Evolutionary conservation across 2,329 filamentous ascomycete genomes (phyloP).

Genomic region (Calonectria crousiana): DNA sequence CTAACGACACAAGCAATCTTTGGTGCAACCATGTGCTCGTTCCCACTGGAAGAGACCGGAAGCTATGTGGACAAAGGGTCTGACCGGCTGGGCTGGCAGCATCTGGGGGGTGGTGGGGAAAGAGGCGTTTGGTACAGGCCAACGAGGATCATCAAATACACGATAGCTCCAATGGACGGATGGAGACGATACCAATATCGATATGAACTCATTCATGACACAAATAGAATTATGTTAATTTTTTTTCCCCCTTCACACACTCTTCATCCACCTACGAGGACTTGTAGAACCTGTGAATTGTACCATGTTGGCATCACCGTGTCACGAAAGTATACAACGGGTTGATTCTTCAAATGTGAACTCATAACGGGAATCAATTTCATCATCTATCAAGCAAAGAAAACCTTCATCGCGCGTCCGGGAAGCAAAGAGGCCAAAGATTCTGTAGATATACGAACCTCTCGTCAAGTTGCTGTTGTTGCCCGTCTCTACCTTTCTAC

Average conservation of each 20-base stretch:
- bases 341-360: neutral
- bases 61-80: neutral
- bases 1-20: constrained; percentile 8
- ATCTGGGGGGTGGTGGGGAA: neutral
- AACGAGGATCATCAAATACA: constrained; percentile 7
- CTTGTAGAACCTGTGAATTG: neutral
- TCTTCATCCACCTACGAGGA: no score
- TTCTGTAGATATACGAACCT: constrained; percentile 10
- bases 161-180: neutral
- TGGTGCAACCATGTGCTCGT: neutral
- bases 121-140: constrained; percentile 14
- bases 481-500: constrained; percentile 49
- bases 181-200: constrained; percentile 28
- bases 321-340: neutral
- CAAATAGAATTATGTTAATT: constrained; percentile 38
- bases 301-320: neutral
- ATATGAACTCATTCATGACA: constrained; percentile 38
- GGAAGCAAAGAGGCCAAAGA: constrained; percentile 18
- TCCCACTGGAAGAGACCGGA: neutral
- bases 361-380: constrained; percentile 47
- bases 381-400: constrained; percentile 46
- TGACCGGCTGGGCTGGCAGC: constrained; percentile 13
- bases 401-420: constrained; percentile 34
- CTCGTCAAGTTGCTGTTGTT: constrained; percentile 31
- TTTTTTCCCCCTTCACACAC: constrained; percentile 2